Conservation (phyloP, 179 eudicot genomes). For the Amaranthus tricolor region DNA sequence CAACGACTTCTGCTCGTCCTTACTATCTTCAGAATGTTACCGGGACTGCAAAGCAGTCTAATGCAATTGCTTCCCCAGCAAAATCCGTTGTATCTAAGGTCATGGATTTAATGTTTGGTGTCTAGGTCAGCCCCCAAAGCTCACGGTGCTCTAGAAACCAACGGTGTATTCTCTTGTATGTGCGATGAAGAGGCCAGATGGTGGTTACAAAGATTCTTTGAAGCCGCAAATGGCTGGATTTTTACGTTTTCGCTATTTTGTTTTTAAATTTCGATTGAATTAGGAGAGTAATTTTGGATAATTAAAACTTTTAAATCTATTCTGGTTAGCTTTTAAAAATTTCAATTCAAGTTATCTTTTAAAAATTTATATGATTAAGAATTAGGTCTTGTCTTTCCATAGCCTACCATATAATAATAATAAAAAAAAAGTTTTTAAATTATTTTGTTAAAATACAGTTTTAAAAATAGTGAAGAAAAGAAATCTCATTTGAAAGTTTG, state of each 20-base stretch:
- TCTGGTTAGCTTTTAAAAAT: too few relatives aligned
- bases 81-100: conserved; percentile 75
- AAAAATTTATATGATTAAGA: too few relatives aligned
- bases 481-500: too few relatives aligned
- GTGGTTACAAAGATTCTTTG: not conserved
- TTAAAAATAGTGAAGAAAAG: too few relatives aligned
- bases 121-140: conserved; percentile 27
- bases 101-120: conserved; percentile 87
- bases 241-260: conserved; percentile 13
- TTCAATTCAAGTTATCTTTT: too few relatives aligned
- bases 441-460: too few relatives aligned
- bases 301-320: too few relatives aligned
- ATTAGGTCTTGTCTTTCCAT: too few relatives aligned
- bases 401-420: too few relatives aligned
- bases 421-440: too few relatives aligned
- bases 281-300: too few relatives aligned
- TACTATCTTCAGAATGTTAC: conserved; percentile 62
- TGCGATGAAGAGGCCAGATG: conserved; percentile 1
- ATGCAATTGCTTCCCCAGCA: conserved; percentile 84
- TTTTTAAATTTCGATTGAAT: not conserved
- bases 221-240: conserved; percentile 1
- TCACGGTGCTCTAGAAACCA: not conserved
- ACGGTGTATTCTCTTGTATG: conserved; percentile 17
- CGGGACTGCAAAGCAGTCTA: conserved; percentile 47
- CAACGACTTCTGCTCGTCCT: conserved; percentile 42